Evolutionary conservation across 768 basidiomycete species (phyloP).

Genomic region (Trametes maxima): DNA sequence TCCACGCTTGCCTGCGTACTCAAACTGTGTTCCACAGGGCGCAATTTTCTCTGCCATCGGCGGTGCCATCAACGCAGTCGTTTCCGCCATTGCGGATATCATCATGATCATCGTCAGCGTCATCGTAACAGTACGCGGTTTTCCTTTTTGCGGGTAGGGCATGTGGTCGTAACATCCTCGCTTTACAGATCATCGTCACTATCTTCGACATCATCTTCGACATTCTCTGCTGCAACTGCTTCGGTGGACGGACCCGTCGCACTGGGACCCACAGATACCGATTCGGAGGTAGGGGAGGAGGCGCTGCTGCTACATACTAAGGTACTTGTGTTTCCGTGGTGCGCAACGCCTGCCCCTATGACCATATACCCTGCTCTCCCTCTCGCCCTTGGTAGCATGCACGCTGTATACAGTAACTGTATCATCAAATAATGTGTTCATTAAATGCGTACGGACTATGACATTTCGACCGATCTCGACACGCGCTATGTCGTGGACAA

Average conservation of each 20-base stretch:
- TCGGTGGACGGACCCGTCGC: conserved; percentile 29
- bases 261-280: conserved; percentile 32
- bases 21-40: conserved; percentile 43
- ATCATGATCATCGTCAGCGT: conserved; percentile 61
- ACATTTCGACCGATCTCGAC: too few relatives aligned
- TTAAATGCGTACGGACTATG: too few relatives aligned
- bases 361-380: too few relatives aligned
- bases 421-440: too few relatives aligned
- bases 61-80: conserved; percentile 55
- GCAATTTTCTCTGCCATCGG: conserved; percentile 69
- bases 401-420: too few relatives aligned
- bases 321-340: not conserved
- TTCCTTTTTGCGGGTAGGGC: not conserved
- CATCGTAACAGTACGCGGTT: conserved; percentile 54
- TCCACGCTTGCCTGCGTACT: not conserved
- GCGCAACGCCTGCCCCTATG: too few relatives aligned
- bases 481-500: too few relatives aligned
- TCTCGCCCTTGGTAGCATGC: too few relatives aligned
- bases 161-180: not conserved
- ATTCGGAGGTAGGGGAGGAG: conserved; percentile 24
- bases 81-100: conserved; percentile 61
- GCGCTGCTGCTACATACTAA: conserved; percentile 10
- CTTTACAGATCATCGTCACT: conserved; percentile 57
- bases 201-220: conserved; percentile 64
- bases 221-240: conserved; percentile 46